A percentile compares a stretch with the other conserved stretches of the same genome.
Evolutionary conservation across 1,284 basidiomycete species (phyloP).

Genomic region (Sphaerobolus stellatus): DNA sequence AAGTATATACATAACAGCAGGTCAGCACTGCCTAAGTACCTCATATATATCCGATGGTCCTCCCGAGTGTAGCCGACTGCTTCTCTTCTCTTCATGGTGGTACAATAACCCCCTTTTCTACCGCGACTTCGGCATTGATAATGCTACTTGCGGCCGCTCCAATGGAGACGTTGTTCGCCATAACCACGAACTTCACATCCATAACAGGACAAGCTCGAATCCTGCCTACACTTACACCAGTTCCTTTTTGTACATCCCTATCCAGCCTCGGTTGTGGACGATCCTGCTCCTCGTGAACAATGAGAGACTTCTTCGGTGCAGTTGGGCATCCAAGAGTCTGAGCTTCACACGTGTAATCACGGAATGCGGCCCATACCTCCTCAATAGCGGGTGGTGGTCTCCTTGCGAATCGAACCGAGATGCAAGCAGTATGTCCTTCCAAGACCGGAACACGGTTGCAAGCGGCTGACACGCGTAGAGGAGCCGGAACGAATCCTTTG

Average conservation of each 20-base stretch:
- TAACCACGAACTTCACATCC: slow-evolving; percentile 94
- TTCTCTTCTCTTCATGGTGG: too few relatives aligned
- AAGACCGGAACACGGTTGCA: slow-evolving; percentile 94
- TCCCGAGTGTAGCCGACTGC: too few relatives aligned
- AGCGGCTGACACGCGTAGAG: slow-evolving; percentile 84
- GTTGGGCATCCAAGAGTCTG: slow-evolving; percentile 82
- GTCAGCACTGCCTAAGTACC: too few relatives aligned
- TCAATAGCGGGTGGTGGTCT: slow-evolving; percentile 85
- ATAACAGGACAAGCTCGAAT: slow-evolving; percentile 89
- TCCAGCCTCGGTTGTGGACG: slow-evolving; percentile 94
- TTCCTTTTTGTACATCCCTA: slow-evolving; percentile 87
- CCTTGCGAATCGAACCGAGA: slow-evolving; percentile 81
- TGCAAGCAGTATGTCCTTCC: slow-evolving; percentile 88
- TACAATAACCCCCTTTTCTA: slow-evolving; percentile 69
- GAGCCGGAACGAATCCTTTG: slow-evolving; percentile 76
- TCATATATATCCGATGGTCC: too few relatives aligned
- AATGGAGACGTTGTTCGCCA: slow-evolving; percentile 94
- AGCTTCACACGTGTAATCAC: slow-evolving; percentile 74
- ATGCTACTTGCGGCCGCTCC: slow-evolving; percentile 97
- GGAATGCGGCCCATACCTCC: slow-evolving; percentile 83
- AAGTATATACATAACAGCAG: too few relatives aligned
- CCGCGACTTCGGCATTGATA: slow-evolving; percentile 96
- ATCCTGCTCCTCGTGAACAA: slow-evolving; percentile 90
- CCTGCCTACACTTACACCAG: slow-evolving; percentile 90
- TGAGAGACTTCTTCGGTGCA: slow-evolving; percentile 85